phyloP scores from a whole-genome alignment of 2,329 filamentous ascomycete species.

The Ascochyta fabae region DNA sequence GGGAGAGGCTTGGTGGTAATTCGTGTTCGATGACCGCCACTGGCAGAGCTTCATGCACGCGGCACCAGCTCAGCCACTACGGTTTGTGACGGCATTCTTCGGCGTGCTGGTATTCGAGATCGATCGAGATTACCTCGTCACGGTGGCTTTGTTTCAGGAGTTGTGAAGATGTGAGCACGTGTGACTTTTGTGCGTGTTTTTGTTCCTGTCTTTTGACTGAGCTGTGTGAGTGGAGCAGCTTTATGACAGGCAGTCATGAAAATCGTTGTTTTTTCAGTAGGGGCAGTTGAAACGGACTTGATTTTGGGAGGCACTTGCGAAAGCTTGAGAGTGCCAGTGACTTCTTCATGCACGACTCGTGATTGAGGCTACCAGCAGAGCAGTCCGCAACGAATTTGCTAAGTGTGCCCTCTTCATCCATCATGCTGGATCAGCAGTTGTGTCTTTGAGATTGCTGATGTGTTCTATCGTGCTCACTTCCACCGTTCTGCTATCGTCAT shows the following conservation, averaged over 20 bases:
- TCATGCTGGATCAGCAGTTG: not conserved
- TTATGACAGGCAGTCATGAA: too few relatives aligned
- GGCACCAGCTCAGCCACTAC: not conserved
- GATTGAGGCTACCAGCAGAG: not conserved
- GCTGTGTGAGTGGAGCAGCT: too few relatives aligned
- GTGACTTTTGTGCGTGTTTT: not conserved
- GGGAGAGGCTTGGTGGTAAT: constrained; percentile 2
- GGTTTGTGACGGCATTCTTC: constrained; percentile 3
- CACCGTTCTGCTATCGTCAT: not conserved
- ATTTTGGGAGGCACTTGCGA: not conserved
- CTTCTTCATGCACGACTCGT: not conserved
- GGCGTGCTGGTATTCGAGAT: not conserved
- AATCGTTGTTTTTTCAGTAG: too few relatives aligned
- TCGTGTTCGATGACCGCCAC: not conserved
- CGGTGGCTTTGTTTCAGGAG: not conserved
- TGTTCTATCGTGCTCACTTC: not conserved
- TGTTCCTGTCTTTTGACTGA: not conserved
- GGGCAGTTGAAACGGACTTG: too few relatives aligned
- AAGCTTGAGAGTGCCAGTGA: not conserved
- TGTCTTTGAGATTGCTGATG: not conserved
- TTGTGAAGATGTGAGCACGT: not conserved
- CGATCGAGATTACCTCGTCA: constrained; percentile 1
- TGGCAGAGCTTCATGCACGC: not conserved
- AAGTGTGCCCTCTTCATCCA: not conserved
- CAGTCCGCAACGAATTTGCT: not conserved